Conservation (phyloP, 768 basidiomycete genomes). For the Peribolospora baueri region DNA sequence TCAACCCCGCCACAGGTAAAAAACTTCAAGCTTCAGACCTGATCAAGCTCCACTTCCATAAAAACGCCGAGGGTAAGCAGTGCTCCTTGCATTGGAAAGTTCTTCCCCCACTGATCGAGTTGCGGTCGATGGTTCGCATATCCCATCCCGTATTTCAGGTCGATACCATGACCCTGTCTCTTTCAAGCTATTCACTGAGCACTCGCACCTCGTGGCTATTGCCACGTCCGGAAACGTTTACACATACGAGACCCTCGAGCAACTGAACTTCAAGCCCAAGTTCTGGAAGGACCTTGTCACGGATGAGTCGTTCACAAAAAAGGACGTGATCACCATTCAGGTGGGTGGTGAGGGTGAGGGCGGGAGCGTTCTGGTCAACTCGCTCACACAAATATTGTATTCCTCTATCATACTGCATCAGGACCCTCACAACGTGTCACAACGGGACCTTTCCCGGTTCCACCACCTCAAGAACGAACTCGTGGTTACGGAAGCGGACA, state of each 20-base stretch:
- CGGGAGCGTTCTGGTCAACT: neutral
- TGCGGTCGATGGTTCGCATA: slow-evolving; percentile 4
- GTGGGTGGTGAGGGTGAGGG: slow-evolving; percentile 24
- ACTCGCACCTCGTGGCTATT: slow-evolving; percentile 81
- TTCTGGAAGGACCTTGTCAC: slow-evolving; percentile 54
- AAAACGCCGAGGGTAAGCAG: slow-evolving; percentile 24
- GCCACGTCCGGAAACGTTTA: slow-evolving; percentile 81
- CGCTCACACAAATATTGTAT: neutral
- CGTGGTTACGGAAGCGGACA: slow-evolving; percentile 5
- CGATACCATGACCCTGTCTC: slow-evolving; percentile 83
- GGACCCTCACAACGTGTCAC: slow-evolving; percentile 22
- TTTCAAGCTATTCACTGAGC: slow-evolving; percentile 90
- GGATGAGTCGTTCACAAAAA: slow-evolving; percentile 67
- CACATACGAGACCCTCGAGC: slow-evolving; percentile 41
- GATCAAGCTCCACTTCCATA: slow-evolving; percentile 24
- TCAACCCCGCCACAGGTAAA: slow-evolving; percentile 24
- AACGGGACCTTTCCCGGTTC: slow-evolving; percentile 22
- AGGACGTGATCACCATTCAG: slow-evolving; percentile 81
- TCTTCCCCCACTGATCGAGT: neutral
- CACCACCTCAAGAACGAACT: slow-evolving; percentile 23
- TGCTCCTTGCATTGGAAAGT: neutral
- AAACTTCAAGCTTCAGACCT: slow-evolving; percentile 20
- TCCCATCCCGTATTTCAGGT: slow-evolving; percentile 37
- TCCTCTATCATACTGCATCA: slow-evolving; percentile 14
- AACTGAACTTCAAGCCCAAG: slow-evolving; percentile 31